Base-by-base conservation (phyloP, 108 stramenopile genomes). In the Nitzschia inconspicua region DNA sequence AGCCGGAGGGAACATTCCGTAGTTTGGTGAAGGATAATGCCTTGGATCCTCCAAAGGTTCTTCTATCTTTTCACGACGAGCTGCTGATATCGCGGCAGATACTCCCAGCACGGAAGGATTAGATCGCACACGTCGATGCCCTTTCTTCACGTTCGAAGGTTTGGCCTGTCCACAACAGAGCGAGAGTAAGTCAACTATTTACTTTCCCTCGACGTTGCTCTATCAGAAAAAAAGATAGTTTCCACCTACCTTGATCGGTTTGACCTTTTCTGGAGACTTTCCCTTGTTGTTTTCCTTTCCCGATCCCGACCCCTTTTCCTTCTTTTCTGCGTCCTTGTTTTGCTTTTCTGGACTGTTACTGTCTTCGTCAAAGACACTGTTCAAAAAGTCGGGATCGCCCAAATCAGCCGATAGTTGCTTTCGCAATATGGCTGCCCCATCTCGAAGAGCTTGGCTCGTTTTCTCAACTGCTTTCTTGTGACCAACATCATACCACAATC, bases 391-490 rank as follows among this genome's bases (percentile, higher is more conserved):
- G 6, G 83, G 82, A 66, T 88, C 81, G 16, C 68, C 70, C 60
- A 84, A 48, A 52, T 91, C 89, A 20, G 65, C 71, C 4, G 79
- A 82, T 26, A 91, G 43, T 35, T 79, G 77, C 30, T 72, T 84
- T 32, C 89, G 70, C n/a, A 91, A 50, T 26, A 57, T 72, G 7
- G 86, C 75, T 44, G 84, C 86, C 8, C 88, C 88, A 72, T 89
- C 88, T 3, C 88, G 78, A 32, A 89, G 56, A 36, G 82, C 82
- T 63, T 89, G 88, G 24, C 82, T 79, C 14, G 88, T 86, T 53
- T 89, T 89, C 57, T 83, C 83, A 4, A 80, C 52, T 10, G 88
- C 88, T 54, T 86, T 85, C 47, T 72, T 80, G 34, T 79, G 77
- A 19, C 80, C 84, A 30, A 86, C 79, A 61, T 89, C 88, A 41